These are phyloP conservation scores for Cercospora brassicicola DNA, from an alignment of 2,329 filamentous ascomycete species.

Conservation along the genomic window DNA sequence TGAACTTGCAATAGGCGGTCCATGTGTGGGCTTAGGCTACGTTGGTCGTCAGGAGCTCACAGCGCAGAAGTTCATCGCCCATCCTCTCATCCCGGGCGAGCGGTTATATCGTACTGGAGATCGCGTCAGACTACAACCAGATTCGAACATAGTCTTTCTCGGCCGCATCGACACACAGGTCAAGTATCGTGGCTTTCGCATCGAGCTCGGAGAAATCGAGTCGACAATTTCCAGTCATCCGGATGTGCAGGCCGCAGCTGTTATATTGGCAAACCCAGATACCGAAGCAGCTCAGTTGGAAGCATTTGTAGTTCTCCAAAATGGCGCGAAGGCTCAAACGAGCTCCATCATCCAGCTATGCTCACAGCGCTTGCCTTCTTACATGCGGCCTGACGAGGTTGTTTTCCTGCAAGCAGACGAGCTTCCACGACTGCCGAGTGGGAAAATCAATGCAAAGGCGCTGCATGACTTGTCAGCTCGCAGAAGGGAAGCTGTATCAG, in stretches of 20 bases:
- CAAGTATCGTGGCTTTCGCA: slow-evolving; percentile 90
- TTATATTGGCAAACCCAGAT: slow-evolving; percentile 29
- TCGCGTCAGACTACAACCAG: slow-evolving; percentile 25
- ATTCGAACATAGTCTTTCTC: slow-evolving; percentile 51
- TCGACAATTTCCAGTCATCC: slow-evolving; percentile 69
- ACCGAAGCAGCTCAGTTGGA: slow-evolving; percentile 27
- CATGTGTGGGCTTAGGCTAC: slow-evolving; percentile 28
- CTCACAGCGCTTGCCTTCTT: slow-evolving; percentile 27
- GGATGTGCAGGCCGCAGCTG: slow-evolving; percentile 60
- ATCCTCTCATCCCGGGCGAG: slow-evolving; percentile 26
- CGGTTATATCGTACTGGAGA: slow-evolving; percentile 29
- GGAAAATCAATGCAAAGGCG: slow-evolving; percentile 32
- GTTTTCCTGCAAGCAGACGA: slow-evolving; percentile 27
- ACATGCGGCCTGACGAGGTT: slow-evolving; percentile 31
- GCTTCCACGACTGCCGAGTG: slow-evolving; percentile 30
- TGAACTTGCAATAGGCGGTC: slow-evolving; percentile 30
- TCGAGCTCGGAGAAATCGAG: slow-evolving; percentile 90
- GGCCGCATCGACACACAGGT: slow-evolving; percentile 83
- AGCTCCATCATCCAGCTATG: slow-evolving; percentile 24
- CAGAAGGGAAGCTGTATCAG: slow-evolving; percentile 18
- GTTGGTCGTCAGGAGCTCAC: slow-evolving; percentile 28
- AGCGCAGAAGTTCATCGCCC: slow-evolving; percentile 29
- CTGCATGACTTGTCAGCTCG: slow-evolving; percentile 27
- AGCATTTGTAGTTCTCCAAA: slow-evolving; percentile 29
- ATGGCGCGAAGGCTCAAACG: slow-evolving; percentile 20